A percentile compares a stretch with the other conserved stretches of the same genome.
Conservation (phyloP, 768 basidiomycete genomes). For the Gautieria morchelliformis region DNA sequence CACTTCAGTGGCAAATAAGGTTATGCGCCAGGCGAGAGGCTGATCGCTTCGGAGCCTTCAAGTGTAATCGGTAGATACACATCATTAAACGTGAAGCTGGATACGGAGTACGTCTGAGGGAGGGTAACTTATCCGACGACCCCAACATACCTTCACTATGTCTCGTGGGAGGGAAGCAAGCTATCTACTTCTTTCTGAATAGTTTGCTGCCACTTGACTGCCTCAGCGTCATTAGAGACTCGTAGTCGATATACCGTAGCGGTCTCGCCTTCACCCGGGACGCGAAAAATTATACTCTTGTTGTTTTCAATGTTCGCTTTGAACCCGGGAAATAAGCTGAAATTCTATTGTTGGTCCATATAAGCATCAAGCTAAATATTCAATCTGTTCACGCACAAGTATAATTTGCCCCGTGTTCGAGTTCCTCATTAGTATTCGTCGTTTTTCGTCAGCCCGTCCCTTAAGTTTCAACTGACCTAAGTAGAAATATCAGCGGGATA, state of each 20-base stretch:
- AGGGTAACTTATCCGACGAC: neutral
- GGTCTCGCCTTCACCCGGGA: constrained; percentile 48
- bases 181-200: constrained; percentile 24
- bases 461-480: constrained; percentile 64
- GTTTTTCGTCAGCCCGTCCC: constrained; percentile 52
- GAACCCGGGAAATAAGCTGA: constrained; percentile 52
- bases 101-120: neutral
- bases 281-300: constrained; percentile 47
- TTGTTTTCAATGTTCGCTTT: constrained; percentile 45
- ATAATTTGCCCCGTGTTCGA: constrained; percentile 66
- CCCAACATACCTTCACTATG: neutral
- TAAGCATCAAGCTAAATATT: neutral
- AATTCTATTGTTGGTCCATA: constrained; percentile 46
- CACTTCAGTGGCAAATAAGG: constrained; percentile 57
- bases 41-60: neutral
- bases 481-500: neutral
- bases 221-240: constrained; percentile 47
- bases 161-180: neutral
- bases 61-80: neutral
- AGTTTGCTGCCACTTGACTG: constrained; percentile 53
- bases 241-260: constrained; percentile 55
- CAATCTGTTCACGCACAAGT: constrained; percentile 40
- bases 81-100: neutral
- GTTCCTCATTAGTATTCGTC: constrained; percentile 62
- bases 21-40: neutral